These are phyloP conservation scores for Kodamaea derodonti DNA, from an alignment of 1,139 yeast genomes.

Conservation along the genomic window DNA sequence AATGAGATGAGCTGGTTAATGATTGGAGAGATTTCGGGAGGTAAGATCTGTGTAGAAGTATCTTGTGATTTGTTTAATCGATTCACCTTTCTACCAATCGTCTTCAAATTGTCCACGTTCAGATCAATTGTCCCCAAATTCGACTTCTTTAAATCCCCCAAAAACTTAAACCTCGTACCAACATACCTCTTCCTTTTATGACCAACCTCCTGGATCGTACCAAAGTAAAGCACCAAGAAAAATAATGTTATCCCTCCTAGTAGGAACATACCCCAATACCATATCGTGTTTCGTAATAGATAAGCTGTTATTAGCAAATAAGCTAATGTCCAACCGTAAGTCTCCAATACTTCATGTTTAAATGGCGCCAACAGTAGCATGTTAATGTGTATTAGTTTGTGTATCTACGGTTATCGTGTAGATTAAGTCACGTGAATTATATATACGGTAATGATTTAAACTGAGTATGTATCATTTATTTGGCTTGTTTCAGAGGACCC, in stretches of 20 bases:
- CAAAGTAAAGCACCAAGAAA: slow-evolving; percentile 2
- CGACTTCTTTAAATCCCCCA: neutral
- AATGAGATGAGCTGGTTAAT: slow-evolving; percentile 50
- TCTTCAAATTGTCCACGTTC: no score
- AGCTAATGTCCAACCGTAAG: slow-evolving; percentile 3
- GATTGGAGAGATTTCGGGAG: slow-evolving; percentile 49
- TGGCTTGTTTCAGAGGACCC: no score
- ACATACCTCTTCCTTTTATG: neutral
- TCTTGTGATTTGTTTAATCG: no score
- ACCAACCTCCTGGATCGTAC: slow-evolving; percentile 4
- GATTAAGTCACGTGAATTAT: no score
- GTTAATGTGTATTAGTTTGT: no score
- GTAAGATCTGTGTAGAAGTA: no score
- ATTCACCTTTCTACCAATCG: no score
- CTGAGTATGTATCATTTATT: no score
- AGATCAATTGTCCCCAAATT: no score
- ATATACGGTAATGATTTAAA: no score
- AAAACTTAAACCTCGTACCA: slow-evolving; percentile 9
- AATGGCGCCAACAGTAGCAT: neutral
- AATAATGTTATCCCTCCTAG: slow-evolving; percentile 6
- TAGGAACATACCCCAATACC: slow-evolving; percentile 9
- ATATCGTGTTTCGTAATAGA: slow-evolving; percentile 10
- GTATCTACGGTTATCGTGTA: no score
- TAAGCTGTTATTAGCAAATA: slow-evolving; percentile 7
- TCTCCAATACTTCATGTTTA: neutral